Base-by-base conservation (phyloP, 495 filamentous ascomycete genomes). In the Daldinia concentrica region DNA sequence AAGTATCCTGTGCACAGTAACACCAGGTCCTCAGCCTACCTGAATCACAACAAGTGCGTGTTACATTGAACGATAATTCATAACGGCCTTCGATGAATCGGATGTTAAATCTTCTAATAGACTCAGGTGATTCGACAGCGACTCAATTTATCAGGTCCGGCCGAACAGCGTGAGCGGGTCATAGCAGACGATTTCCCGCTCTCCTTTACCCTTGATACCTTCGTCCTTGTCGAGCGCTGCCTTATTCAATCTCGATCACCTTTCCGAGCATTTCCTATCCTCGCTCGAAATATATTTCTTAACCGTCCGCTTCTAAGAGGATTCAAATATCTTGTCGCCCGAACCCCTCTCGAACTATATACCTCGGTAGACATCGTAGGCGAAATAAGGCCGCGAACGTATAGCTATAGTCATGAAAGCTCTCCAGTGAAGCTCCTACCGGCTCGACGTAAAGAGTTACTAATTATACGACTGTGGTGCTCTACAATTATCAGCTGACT, bases 341-440 rank as follows among this genome's bases (percentile, higher is more conserved):
- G 54, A 36, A 17, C 26, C 32, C 54, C 39, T 36, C 54, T 30
- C 41, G 58, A 51, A 39, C 12, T 19, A 37, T 30, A 30, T 45
- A 32, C 58, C n/a, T 62, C 56, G 22, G 56, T 24, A 66, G 30
- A 65, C 43, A 59, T n/a, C 32, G 34, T 51, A 50, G 39, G 62
- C 55, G 57, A 36, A 37, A 36, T 19, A 45, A 17, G 26, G 55
- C 50, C 12, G 43, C 41, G 15, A 43, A 43, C 14, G 50, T 39
- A 58, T 27, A 50, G 3, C 7, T 52, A 64, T 61, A 67, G 72
- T 62, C 59, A 71, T 69, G 72, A 71, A 54, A 74, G 24, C 37
- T 61, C 51, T 57, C 58, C 37, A 26, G 56, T 51, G 56, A 71
- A 64, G 48, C 39, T 11, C 37, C 34, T 37, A 41, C 22, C 22